These are phyloP conservation scores for Centella asiatica DNA, from an alignment of 129 eudicot species.

Conservation along the genomic window DNA sequence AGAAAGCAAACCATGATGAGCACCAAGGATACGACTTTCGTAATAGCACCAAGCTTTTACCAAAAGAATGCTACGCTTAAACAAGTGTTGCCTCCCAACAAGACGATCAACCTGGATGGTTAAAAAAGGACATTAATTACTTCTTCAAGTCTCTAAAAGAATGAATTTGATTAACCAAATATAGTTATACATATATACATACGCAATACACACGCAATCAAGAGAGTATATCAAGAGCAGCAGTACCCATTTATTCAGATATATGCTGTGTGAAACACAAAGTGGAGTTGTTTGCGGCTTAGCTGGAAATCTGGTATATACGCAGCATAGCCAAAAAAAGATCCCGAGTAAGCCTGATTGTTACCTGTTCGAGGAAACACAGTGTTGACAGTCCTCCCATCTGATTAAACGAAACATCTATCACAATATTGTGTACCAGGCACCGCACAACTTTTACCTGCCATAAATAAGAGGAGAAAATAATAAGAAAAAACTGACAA, in stretches of 20 bases:
- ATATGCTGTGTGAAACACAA: no score
- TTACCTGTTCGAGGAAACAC: constrained; percentile 85
- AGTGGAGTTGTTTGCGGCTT: no score
- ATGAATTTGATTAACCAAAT: not conserved
- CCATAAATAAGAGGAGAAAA: constrained; percentile 1
- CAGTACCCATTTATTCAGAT: not conserved
- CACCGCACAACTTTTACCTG: constrained; percentile 93
- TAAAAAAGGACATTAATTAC: not conserved
- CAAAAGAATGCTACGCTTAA: constrained; percentile 69
- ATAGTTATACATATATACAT: not conserved
- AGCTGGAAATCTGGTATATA: not conserved
- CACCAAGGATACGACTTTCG: constrained; percentile 74
- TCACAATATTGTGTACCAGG: constrained; percentile 34
- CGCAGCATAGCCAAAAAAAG: not conserved
- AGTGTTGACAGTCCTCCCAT: constrained; percentile 81
- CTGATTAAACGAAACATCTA: constrained; percentile 82
- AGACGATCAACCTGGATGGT: constrained; percentile 60
- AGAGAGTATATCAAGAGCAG: not conserved
- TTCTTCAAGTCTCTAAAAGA: not conserved
- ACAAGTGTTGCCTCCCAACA: constrained; percentile 61
- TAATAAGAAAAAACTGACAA: no score
- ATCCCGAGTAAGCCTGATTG: not conserved
- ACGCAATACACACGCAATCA: not conserved
- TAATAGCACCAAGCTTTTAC: constrained; percentile 89
- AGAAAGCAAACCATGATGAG: constrained; percentile 65